Evolutionary conservation across 2,329 filamentous ascomycete genomes (phyloP), one percentile per base, ranked within the genome.

Genomic region (Pestalotiopsis sp.): DNA sequence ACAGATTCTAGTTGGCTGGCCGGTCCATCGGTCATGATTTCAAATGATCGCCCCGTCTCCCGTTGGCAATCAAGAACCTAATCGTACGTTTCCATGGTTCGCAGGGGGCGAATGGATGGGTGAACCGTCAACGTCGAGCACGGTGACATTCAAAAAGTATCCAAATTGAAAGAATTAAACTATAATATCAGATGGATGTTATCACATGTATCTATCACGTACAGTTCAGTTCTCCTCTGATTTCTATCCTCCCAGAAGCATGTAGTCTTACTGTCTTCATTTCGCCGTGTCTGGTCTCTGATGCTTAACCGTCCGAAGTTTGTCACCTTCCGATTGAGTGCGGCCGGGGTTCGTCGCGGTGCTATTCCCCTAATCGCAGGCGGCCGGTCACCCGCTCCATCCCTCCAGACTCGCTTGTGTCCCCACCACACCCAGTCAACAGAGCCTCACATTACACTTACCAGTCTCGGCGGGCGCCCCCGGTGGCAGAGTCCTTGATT

Each of bases 301-400:
- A n/a, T 66, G 64, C 64, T 66, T 66, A 57, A 66, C 58, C 31
- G 49, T 39, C 36, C 23, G 31, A 59, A 41, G 14, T 52, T 31
- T 67, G 52, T 36, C 65, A 67, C 65, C 65, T 67, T 67, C 65
- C 56, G 27, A n/a, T 59, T 59, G 52, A 60, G 65, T 60, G 20
- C 14, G 20, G 23, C 52, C 56, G 45, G 41, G 25, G 65, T 52
- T 41, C 17, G 27, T 38, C 38, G 52, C 65, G 52, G 65, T 67
- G 65, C 65, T 41, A 31, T 60, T 59, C 65, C 65, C 27, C 56
- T 67, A 67, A 67, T 67, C 65, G 65, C 65, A 67, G 65, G 65
- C 65, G 65, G 11, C 56, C 52, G 31, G 17, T 20, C 45, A 52
- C 45, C 45, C 45, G 45, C 52, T 20, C 39, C n/a, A 57, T 27